Evolutionary conservation across 202 grass and related monocot genomes (phyloP), one percentile per base, ranked within the genome.

Genomic region (Cymbopogon flexuosus): DNA sequence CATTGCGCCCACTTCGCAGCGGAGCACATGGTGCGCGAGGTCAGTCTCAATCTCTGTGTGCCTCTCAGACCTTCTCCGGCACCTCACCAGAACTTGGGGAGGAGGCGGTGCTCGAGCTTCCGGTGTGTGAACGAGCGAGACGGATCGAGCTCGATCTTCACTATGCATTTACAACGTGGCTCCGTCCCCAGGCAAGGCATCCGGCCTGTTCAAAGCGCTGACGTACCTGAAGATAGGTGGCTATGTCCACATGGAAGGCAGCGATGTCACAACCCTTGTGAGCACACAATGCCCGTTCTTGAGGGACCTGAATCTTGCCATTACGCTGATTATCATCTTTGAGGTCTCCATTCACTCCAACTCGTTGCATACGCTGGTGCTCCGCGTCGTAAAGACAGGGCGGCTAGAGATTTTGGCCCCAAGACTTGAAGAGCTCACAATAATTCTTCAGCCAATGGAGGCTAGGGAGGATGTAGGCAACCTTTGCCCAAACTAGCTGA

Each of bases 101-200:
- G 35, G 64, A 39, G n/a, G 13, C 8, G 0, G 64, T 19, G 46
- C 18, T 73, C 47, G 0, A 56, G 1, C 31, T 36, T 33, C 47
- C 16, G 1, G 1, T 2, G 1, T 73, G 30, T 5, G 30, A 56
- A 35, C 10, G 18, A n/a, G 31, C 12, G 24, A 36, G 4, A 54
- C 11, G 0, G 1, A 36, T 73, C 15, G 2, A 13, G 0, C 10
- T 73, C 15, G 2, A 0, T 1, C 46, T 36, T 0, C 0, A 5
- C 0, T 0, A 1, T 1, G 8, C 0, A 2, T 14, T 8, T 2
- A 41, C 40, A 41, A 2, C 1, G 18, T 35, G 33, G 8, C 43
- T 73, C 42, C 16, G 29, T 4, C 47, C 33, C 1, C 30, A 18
- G 29, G 4, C 4, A 4, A 18, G 29, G 4, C 4, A 4, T 47